Evolutionary conservation across 2,329 filamentous ascomycete genomes (phyloP).

Genomic region (Drechslerella dactyloides): DNA sequence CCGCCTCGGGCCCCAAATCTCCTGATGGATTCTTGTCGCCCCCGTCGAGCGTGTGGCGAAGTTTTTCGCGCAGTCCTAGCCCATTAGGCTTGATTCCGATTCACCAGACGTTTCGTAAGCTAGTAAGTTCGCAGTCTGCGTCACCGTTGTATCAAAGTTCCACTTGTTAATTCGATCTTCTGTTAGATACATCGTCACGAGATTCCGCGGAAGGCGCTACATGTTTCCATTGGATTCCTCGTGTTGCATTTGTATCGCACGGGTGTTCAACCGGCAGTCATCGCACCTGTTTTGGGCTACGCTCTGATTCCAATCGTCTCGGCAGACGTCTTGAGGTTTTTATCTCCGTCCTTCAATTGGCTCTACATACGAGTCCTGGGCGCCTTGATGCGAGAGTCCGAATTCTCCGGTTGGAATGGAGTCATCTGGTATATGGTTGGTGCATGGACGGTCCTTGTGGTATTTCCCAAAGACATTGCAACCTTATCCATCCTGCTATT

Average conservation of each 20-base stretch:
- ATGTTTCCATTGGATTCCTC: conserved; percentile 96
- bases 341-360: conserved; percentile 79
- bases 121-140: conserved; percentile 65
- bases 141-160: not conserved
- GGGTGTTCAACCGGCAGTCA: conserved; percentile 75
- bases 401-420: conserved; percentile 92
- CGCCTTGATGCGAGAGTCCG: conserved; percentile 94
- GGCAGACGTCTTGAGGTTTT: conserved; percentile 81
- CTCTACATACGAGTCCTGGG: conserved; percentile 85
- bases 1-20: not conserved
- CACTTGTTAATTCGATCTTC: not conserved
- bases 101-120: conserved; percentile 85
- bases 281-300: conserved; percentile 82
- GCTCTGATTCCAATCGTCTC: conserved; percentile 82
- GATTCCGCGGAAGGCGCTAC: conserved; percentile 88
- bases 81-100: conserved; percentile 94
- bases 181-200: conserved; percentile 80
- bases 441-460: conserved; percentile 81
- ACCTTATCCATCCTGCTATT: conserved; percentile 88
- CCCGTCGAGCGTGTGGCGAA: conserved; percentile 69
- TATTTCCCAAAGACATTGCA: conserved; percentile 91
- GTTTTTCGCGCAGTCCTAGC: conserved; percentile 88
- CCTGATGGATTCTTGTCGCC: conserved; percentile 39
- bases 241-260: conserved; percentile 83
- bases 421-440: conserved; percentile 96